Conservation (phyloP, 1,139 yeast species). For the Taphrina pruni region DNA sequence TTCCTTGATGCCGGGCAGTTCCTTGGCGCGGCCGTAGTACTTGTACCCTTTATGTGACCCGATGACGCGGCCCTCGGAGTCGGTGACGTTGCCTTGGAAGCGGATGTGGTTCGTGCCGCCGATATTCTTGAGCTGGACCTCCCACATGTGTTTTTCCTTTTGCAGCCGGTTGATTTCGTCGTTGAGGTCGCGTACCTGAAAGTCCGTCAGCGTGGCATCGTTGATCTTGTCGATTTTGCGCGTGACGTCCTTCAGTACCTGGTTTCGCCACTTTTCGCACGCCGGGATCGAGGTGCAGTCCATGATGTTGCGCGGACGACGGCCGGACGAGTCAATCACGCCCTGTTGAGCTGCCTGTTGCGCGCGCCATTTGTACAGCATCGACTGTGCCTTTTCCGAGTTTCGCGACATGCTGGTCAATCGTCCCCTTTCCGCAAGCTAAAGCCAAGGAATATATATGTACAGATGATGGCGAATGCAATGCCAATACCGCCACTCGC, state of each 20-base stretch:
- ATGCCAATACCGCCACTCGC: too few species aligned
- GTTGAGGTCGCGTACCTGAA: conserved; percentile 72
- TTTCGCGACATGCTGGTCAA: conserved; percentile 64
- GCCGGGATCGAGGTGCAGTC: conserved; percentile 64
- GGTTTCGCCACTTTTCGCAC: conserved; percentile 79
- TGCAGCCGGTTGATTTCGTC: conserved; percentile 74
- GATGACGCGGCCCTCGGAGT: conserved; percentile 50
- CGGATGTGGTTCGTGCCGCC: conserved; percentile 71
- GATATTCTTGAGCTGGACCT: conserved; percentile 67
- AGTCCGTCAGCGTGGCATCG: conserved; percentile 64
- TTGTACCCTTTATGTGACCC: conserved; percentile 61
- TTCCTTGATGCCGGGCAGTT: conserved; percentile 74
- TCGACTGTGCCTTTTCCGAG: conserved; percentile 74
- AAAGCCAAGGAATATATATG: too few species aligned
- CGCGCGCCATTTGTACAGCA: conserved; percentile 68
- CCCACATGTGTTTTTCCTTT: conserved; percentile 78
- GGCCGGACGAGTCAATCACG: conserved; percentile 63
- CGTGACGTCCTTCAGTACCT: conserved; percentile 68
- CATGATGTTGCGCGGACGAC: conserved; percentile 67
- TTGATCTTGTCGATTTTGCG: conserved; percentile 67
- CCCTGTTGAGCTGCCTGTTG: conserved; percentile 63
- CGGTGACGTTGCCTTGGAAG: conserved; percentile 41
- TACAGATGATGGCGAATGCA: too few species aligned
- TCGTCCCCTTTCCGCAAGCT: too few species aligned
- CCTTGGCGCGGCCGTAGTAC: conserved; percentile 84